A percentile compares a stretch with the other conserved stretches of the same genome.
These are phyloP conservation scores for Puccinia triticina DNA, from an alignment of 1,284 basidiomycete species.

Conservation along the genomic window DNA sequence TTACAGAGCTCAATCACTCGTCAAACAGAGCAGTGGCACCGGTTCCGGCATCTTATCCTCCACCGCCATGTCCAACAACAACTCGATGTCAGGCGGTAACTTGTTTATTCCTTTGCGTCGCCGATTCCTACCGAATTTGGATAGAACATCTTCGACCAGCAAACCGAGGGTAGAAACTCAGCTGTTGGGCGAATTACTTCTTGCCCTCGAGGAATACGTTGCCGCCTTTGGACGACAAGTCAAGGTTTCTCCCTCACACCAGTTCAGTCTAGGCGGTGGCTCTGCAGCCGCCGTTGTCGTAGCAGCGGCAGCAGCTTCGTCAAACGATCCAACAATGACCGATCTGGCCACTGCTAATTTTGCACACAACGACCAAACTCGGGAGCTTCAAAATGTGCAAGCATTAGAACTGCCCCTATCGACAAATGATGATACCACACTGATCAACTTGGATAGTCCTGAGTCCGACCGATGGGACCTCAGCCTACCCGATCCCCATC, in stretches of 20 bases:
- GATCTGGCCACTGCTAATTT: slow-evolving; percentile 3
- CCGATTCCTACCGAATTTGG: slow-evolving; percentile 33
- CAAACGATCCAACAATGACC: background rate
- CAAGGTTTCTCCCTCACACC: slow-evolving; percentile 41
- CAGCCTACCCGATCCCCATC: background rate
- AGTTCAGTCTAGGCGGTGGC: slow-evolving; percentile 22
- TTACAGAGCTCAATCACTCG: slow-evolving; percentile 2
- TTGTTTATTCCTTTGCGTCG: slow-evolving; percentile 35
- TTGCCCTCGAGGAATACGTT: slow-evolving; percentile 44
- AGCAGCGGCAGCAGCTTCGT: slow-evolving; percentile 8
- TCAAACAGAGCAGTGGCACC: background rate
- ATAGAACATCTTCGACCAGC: background rate
- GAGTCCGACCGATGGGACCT: background rate
- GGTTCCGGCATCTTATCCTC: slow-evolving; percentile 4
- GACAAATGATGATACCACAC: background rate
- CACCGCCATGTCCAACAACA: slow-evolving; percentile 23
- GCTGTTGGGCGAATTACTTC: slow-evolving; percentile 28
- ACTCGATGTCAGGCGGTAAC: slow-evolving; percentile 21
- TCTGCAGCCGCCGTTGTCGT: slow-evolving; percentile 27
- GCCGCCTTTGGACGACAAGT: slow-evolving; percentile 42
- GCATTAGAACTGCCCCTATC: background rate
- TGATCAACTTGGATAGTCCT: slow-evolving; percentile 8
- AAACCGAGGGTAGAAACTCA: slow-evolving; percentile 48
- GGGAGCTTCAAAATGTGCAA: background rate
- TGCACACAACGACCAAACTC: background rate